Conservation (phyloP, 495 filamentous ascomycete genomes). For the Lentithecium fluviatile region DNA sequence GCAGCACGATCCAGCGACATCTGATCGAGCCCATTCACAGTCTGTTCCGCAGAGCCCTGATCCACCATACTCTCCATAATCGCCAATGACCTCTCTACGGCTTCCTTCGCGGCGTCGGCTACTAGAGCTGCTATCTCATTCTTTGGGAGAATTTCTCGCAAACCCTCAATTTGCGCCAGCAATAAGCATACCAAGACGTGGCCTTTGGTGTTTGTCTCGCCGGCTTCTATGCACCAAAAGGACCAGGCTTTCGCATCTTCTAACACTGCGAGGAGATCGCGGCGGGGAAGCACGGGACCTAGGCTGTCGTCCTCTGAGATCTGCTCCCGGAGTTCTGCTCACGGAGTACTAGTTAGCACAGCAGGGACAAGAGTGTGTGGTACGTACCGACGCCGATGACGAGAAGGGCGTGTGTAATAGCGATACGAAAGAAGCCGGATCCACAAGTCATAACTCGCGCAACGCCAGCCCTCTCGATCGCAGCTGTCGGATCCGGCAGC, state of each 20-base stretch:
- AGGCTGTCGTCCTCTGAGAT: slow-evolving; percentile 53
- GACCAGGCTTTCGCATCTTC: slow-evolving; percentile 49
- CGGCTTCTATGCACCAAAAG: slow-evolving; percentile 47
- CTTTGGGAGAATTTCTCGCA: slow-evolving; percentile 43
- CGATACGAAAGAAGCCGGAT: slow-evolving; percentile 50
- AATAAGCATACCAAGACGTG: slow-evolving; percentile 50
- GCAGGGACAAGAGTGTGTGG: too few relatives aligned
- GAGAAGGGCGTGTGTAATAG: slow-evolving; percentile 46
- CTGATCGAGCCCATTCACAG: background rate
- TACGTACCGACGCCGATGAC: slow-evolving; percentile 43
- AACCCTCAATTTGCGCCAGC: slow-evolving; percentile 47
- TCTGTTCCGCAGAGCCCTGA: slow-evolving; percentile 5
- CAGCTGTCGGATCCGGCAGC: background rate
- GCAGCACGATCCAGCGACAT: background rate
- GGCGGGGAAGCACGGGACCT: slow-evolving; percentile 46
- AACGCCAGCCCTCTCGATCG: slow-evolving; percentile 42
- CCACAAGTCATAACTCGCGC: slow-evolving; percentile 47
- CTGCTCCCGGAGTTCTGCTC: slow-evolving; percentile 48
- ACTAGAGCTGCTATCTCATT: slow-evolving; percentile 40
- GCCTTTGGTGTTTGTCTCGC: slow-evolving; percentile 60
- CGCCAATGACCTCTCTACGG: slow-evolving; percentile 37
- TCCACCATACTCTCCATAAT: slow-evolving; percentile 40
- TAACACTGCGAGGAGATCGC: slow-evolving; percentile 51
- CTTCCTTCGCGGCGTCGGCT: slow-evolving; percentile 46
- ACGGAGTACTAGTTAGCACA: too few relatives aligned